Percentiles rank a stretch among this genome's conserved stretches.
These are phyloP conservation scores for Neotropicomus parvogracilis DNA, from an alignment of 1,284 basidiomycete species.

Conservation along the genomic window DNA sequence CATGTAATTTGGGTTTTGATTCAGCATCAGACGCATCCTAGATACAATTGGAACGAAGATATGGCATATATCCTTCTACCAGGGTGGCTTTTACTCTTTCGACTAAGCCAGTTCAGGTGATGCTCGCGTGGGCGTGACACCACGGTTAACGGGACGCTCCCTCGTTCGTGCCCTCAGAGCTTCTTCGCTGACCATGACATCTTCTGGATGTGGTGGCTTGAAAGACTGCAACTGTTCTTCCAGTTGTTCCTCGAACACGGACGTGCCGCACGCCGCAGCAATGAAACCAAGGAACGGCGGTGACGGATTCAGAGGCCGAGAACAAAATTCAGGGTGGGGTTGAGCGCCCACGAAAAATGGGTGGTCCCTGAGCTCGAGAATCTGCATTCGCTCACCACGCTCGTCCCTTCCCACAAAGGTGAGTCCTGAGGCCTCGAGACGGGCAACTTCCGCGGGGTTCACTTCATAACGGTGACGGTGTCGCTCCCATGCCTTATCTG, in stretches of 20 bases:
- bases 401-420: slow-evolving; percentile 93
- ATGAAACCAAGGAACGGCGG: slow-evolving; percentile 97
- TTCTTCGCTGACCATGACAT: slow-evolving; percentile 48
- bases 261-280: slow-evolving; percentile 65
- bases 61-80: neutral
- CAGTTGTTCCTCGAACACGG: slow-evolving; percentile 74
- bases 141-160: slow-evolving; percentile 29
- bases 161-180: slow-evolving; percentile 35
- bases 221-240: slow-evolving; percentile 54
- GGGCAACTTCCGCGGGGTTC: slow-evolving; percentile 83
- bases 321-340: slow-evolving; percentile 98
- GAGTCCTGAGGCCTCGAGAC: slow-evolving; percentile 71
- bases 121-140: slow-evolving; percentile 23
- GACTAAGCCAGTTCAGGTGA: slow-evolving; percentile 22
- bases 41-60: slow-evolving; percentile 1
- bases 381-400: slow-evolving; percentile 96
- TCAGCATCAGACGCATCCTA: neutral
- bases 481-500: slow-evolving; percentile 88
- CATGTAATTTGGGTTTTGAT: slow-evolving; percentile 3
- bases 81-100: neutral
- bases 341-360: slow-evolving; percentile 95
- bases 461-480: slow-evolving; percentile 98
- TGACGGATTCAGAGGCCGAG: slow-evolving; percentile 96
- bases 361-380: slow-evolving; percentile 88
- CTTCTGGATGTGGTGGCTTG: slow-evolving; percentile 50